phyloP scores from a whole-genome alignment of 1,284 basidiomycete genomes.

The Wolfiporia cocos region DNA sequence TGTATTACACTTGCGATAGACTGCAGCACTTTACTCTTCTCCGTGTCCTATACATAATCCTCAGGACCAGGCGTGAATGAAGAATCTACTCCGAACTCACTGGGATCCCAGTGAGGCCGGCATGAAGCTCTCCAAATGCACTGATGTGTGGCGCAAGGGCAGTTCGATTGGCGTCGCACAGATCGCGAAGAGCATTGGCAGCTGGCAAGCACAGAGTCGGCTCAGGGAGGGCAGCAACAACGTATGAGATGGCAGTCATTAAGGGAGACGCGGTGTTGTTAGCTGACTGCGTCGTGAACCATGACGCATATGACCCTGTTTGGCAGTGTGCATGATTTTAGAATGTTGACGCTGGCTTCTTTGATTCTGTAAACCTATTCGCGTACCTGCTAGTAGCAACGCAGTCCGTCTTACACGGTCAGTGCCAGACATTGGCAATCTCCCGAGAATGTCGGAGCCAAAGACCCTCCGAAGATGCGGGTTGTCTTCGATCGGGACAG shows the following conservation, averaged over 20 bases:
- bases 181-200: conserved; percentile 74
- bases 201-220: conserved; percentile 63
- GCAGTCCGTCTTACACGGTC: conserved; percentile 68
- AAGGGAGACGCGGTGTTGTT: conserved; percentile 39
- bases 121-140: conserved; percentile 80
- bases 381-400: conserved; percentile 64
- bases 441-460: conserved; percentile 59
- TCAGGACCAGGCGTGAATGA: neutral
- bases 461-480: conserved; percentile 64
- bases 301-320: conserved; percentile 77
- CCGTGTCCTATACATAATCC: conserved; percentile 53
- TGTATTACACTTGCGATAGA: conserved; percentile 89
- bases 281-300: conserved; percentile 62
- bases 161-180: conserved; percentile 82
- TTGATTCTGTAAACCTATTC: neutral
- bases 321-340: neutral
- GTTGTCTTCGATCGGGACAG: conserved; percentile 70
- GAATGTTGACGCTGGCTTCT: neutral
- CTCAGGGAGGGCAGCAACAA: conserved; percentile 66
- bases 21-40: conserved; percentile 85
- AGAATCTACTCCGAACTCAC: conserved; percentile 39
- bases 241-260: conserved; percentile 61
- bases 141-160: conserved; percentile 77
- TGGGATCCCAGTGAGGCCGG: conserved; percentile 65
- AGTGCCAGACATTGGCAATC: conserved; percentile 58